Conservation (phyloP, 148 eudicot genomes). For the Persicaria tinctoria region DNA sequence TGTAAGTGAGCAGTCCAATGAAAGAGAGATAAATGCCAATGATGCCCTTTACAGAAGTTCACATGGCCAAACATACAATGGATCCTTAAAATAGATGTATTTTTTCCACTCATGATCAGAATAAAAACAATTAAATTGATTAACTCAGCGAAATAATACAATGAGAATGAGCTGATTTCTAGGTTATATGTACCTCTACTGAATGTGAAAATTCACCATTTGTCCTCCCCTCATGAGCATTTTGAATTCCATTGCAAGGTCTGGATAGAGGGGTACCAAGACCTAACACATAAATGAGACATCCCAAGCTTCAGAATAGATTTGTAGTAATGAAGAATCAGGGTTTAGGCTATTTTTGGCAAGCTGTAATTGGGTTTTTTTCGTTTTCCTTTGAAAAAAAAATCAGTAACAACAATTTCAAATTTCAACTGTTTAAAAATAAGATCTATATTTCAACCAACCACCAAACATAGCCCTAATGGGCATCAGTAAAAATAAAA, state of each 20-base stretch:
- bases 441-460: no score
- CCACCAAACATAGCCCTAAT: no score
- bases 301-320: constrained; percentile 6
- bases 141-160: not conserved
- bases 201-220: constrained; percentile 7
- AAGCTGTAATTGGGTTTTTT: no score
- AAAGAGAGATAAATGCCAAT: no score
- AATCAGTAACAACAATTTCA: no score
- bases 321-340: not conserved
- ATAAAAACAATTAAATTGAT: not conserved
- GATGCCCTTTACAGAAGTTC: not conserved
- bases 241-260: constrained; percentile 9
- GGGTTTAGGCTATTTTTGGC: no score
- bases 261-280: constrained; percentile 5
- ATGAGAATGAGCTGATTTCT: not conserved
- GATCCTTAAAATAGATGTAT: not conserved
- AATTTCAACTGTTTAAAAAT: no score
- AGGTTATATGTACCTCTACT: constrained; percentile 3
- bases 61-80: not conserved
- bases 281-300: constrained; percentile 7
- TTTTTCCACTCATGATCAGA: not conserved
- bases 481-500: not conserved
- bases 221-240: constrained; percentile 6
- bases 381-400: no score
- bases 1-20: no score